Conservation (phyloP, 768 basidiomycete genomes). For the Nidularia pulvinata region DNA sequence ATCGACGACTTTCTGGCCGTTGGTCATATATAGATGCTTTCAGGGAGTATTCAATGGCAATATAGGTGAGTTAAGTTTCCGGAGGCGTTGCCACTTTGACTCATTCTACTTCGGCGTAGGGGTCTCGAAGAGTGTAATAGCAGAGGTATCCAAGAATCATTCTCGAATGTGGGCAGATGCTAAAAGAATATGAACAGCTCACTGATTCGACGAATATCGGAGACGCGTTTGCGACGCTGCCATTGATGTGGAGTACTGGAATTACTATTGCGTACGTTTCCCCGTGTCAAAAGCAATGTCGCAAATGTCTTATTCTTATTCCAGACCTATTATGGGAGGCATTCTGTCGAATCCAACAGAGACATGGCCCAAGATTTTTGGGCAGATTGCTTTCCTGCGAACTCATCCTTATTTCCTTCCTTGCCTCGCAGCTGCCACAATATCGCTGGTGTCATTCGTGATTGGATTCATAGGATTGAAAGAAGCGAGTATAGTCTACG, state of each 20-base stretch:
- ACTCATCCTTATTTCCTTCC: slow-evolving; percentile 48
- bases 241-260: slow-evolving; percentile 32
- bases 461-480: slow-evolving; percentile 34
- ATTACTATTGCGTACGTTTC: slow-evolving; percentile 24
- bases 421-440: slow-evolving; percentile 31
- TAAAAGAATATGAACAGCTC: slow-evolving; percentile 13
- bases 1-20: slow-evolving; percentile 32
- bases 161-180: not conserved
- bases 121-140: slow-evolving; percentile 42
- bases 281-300: not conserved
- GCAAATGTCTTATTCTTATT: not conserved
- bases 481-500: slow-evolving; percentile 29
- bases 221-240: slow-evolving; percentile 30
- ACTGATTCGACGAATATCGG: slow-evolving; percentile 36
- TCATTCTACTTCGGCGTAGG: slow-evolving; percentile 15
- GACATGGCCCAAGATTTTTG: slow-evolving; percentile 60
- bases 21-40: slow-evolving; percentile 20
- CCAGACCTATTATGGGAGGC: slow-evolving; percentile 68
- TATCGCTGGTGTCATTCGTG: slow-evolving; percentile 30
- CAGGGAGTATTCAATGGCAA: slow-evolving; percentile 42
- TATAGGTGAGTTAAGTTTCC: slow-evolving; percentile 13
- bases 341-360: slow-evolving; percentile 57
- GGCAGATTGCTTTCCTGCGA: slow-evolving; percentile 30
- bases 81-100: not conserved
- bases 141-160: slow-evolving; percentile 29